These are phyloP conservation scores for Helotiales sp. DNA, from an alignment of 2,329 filamentous ascomycete genomes.

Conservation along the genomic window DNA sequence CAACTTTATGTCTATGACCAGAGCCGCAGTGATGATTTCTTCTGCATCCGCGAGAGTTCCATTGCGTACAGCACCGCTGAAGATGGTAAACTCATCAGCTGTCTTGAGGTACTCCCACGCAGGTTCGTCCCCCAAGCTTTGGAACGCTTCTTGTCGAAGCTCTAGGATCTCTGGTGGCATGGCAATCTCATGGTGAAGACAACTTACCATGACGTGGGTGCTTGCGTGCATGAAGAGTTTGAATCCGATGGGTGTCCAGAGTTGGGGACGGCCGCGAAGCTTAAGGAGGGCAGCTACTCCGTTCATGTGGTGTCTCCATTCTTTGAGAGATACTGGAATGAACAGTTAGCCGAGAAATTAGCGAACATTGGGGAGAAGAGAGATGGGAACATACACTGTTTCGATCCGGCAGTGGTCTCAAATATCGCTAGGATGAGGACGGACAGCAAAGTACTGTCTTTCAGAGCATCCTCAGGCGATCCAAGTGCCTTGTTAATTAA, in stretches of 20 bases:
- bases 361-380: too few relatives aligned
- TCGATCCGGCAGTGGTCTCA: neutral
- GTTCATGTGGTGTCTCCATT: constrained; percentile 59
- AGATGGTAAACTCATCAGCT: neutral
- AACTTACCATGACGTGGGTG: constrained; percentile 55
- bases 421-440: neutral
- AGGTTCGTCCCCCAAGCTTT: constrained; percentile 47
- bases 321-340: constrained; percentile 48
- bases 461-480: neutral
- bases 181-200: constrained; percentile 54
- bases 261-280: constrained; percentile 54
- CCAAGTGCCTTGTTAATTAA: neutral
- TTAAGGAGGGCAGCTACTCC: constrained; percentile 56
- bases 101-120: constrained; percentile 51
- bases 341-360: neutral
- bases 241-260: constrained; percentile 52
- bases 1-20: constrained; percentile 22
- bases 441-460: neutral
- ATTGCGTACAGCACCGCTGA: neutral
- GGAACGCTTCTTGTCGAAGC: constrained; percentile 50
- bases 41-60: neutral
- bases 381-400: neutral
- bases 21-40: neutral
- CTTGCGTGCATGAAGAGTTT: constrained; percentile 60
- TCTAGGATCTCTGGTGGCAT: constrained; percentile 55